A percentile compares a stretch with the other conserved stretches of the same genome.
Conservation (phyloP, 1,284 basidiomycete genomes). For the Cryptococcus sp. region DNA sequence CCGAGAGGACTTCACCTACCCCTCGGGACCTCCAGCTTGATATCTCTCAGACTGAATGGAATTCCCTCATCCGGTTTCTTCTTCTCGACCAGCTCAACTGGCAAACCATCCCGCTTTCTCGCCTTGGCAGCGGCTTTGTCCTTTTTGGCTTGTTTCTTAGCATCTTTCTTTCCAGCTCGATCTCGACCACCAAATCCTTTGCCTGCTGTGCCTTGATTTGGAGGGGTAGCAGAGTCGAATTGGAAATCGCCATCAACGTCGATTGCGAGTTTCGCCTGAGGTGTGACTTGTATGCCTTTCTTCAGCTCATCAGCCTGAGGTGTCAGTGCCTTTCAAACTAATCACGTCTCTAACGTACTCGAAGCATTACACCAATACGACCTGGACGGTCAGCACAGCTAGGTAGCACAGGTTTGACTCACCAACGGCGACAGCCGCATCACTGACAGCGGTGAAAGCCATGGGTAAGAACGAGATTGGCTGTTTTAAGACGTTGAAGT, state of each 20-base stretch:
- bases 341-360: background rate
- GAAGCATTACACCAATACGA: constrained; percentile 13
- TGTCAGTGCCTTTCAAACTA: background rate
- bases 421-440: constrained; percentile 3
- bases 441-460: constrained; percentile 34
- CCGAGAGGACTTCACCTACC: constrained; percentile 5
- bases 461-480: constrained; percentile 42
- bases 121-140: background rate
- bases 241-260: constrained; percentile 62
- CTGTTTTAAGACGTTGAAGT: constrained; percentile 59
- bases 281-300: constrained; percentile 54
- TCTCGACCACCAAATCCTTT: background rate
- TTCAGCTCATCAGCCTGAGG: constrained; percentile 58
- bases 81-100: background rate
- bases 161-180: constrained; percentile 34
- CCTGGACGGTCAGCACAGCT: constrained; percentile 42
- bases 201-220: background rate
- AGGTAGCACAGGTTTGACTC: constrained; percentile 36
- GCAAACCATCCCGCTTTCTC: background rate
- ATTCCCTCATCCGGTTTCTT: constrained; percentile 27
- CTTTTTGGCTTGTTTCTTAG: background rate
- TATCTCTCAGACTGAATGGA: background rate
- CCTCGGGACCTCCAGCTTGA: constrained; percentile 54
- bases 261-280: constrained; percentile 52
- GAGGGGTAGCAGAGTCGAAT: constrained; percentile 54